Evolutionary conservation across 140 eudicot genomes (phyloP), one percentile per base, ranked within the genome.

Genomic region (Stevia rebaudiana): DNA sequence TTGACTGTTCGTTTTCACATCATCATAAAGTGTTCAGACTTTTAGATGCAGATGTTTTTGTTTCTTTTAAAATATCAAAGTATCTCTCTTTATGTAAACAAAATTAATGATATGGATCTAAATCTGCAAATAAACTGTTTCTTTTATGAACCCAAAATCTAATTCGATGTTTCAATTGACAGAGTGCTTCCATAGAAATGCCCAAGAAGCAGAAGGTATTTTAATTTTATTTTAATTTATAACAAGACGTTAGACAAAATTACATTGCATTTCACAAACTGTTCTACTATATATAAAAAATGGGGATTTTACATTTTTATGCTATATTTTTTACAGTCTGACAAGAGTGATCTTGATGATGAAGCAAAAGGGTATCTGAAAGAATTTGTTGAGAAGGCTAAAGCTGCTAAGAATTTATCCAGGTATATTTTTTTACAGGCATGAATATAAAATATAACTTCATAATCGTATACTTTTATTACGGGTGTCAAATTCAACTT

Each of bases 371-470:
- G 33, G 46, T 31, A n/a, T 6, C 24, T 61, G 16, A 19, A 16
- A 28, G 76, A 61, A 9, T 37, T 48, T 50, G 46, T 61, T 33
- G 24, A 16, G 76, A 53, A 50, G 57, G 37, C 57, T 23, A 56
- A 43, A 40, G 47, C 35, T 41, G 55, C 65, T 13, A 62, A 71
- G 48, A 46, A 12, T 63, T 57, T 37, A 11, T 12, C 47, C 37
- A 40, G 77, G 77, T 72, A 72, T 39, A 10, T 30, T 39, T 18
- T 72, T 62, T 36, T 11, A 10, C 62, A 67, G 35, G 10, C 44
- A 49, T 21, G 61, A 6, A 23, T 18, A 66, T 40, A 36, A 51
- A 36, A 51, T 18, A 66, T 40, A 36, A 51, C 21, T 35, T 21
- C 28, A 37, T 67, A 3, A 21, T 18, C 0, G 0, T 21, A 24